Percentiles rank a stretch among this genome's conserved stretches.
phyloP scores from a whole-genome alignment of 1,284 basidiomycete genomes.

The Trichosporon sp. region DNA sequence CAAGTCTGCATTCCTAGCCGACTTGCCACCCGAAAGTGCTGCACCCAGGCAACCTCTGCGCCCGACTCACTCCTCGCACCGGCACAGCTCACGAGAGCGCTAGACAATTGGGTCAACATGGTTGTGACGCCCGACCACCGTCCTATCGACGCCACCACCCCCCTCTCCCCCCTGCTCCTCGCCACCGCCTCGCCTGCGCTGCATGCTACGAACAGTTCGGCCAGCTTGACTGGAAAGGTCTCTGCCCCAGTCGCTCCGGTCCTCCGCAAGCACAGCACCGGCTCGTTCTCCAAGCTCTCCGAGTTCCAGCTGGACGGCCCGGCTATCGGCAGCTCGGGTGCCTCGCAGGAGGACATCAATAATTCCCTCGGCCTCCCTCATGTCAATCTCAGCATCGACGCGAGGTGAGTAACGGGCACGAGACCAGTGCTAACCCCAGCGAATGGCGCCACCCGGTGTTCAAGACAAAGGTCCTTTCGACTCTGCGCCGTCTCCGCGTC shows the following conservation, averaged over 20 bases:
- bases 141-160: constrained; percentile 16
- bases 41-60: not conserved
- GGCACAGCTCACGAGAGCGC: not conserved
- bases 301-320: constrained; percentile 43
- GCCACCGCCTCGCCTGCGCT: constrained; percentile 1
- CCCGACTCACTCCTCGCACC: not conserved
- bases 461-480: constrained; percentile 45
- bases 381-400: constrained; percentile 59
- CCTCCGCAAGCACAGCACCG: constrained; percentile 30
- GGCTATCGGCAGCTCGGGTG: constrained; percentile 8
- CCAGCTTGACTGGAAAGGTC: constrained; percentile 1
- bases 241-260: constrained; percentile 21
- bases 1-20: not conserved
- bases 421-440: constrained; percentile 11
- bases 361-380: constrained; percentile 57
- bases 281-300: constrained; percentile 44
- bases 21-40: not conserved
- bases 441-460: constrained; percentile 48
- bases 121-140: constrained; percentile 24
- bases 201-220: not conserved
- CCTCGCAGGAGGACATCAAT: constrained; percentile 50
- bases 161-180: constrained; percentile 24
- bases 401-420: constrained; percentile 58
- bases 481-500: constrained; percentile 38
- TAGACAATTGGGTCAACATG: constrained; percentile 16